Conservation (phyloP, 768 basidiomycete species). For the Hygrophoropsis aurantiaca region DNA sequence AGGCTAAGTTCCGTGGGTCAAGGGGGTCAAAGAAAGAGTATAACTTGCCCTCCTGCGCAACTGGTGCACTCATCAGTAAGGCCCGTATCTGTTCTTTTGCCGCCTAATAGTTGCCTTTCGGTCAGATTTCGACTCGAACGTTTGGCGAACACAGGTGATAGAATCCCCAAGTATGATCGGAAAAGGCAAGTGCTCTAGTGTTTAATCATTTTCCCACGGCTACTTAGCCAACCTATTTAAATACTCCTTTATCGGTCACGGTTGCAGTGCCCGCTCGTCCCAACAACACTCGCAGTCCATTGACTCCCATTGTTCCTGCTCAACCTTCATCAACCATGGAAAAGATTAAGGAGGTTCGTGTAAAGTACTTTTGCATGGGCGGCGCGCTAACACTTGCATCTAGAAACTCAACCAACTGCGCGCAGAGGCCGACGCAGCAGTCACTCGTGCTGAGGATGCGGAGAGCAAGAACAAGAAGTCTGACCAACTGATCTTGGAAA, state of each 20-base stretch:
- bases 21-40: constrained; percentile 13
- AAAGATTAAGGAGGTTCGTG: constrained; percentile 45
- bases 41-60: constrained; percentile 75
- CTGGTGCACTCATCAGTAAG: constrained; percentile 57
- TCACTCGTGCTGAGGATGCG: constrained; percentile 82
- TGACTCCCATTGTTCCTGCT: constrained; percentile 6
- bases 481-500: constrained; percentile 71
- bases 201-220: constrained; percentile 32
- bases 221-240: constrained; percentile 19
- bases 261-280: neutral
- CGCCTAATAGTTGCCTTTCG: neutral
- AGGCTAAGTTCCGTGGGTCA: constrained; percentile 12
- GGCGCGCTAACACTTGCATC: constrained; percentile 5
- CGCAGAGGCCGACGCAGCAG: constrained; percentile 78
- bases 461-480: constrained; percentile 80
- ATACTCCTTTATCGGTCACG: constrained; percentile 16
- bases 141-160: neutral
- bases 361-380: neutral
- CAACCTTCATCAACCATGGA: constrained; percentile 37
- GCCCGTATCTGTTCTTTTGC: neutral
- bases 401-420: constrained; percentile 81
- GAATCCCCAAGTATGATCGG: constrained; percentile 26
- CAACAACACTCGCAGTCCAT: constrained; percentile 5
- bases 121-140: no score
- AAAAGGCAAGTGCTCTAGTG: constrained; percentile 25